Evolutionary conservation across 495 filamentous ascomycete species (phyloP).

Genomic region (Aspergillus cavernicola): DNA sequence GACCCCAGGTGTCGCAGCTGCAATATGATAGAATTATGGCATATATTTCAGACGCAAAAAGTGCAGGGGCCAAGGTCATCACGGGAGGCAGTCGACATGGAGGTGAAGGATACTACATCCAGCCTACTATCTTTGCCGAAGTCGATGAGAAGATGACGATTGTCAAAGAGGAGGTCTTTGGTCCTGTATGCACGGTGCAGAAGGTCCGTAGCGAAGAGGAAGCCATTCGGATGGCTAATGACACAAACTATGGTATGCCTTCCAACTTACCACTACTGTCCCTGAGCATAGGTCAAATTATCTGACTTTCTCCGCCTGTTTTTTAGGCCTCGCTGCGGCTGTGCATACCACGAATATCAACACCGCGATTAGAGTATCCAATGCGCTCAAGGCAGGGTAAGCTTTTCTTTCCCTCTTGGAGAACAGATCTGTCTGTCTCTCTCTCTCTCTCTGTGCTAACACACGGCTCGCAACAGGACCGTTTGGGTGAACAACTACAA

Average conservation of each 20-base stretch:
- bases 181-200: conserved; percentile 37
- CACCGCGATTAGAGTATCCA: conserved; percentile 72
- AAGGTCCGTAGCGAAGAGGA: conserved; percentile 79
- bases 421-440: no score
- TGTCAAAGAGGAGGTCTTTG: conserved; percentile 51
- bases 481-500: conserved; percentile 6
- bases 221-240: conserved; percentile 75
- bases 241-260: conserved; percentile 42
- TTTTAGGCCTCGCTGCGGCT: conserved; percentile 77
- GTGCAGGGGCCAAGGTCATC: conserved; percentile 71
- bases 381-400: conserved; percentile 69
- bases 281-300: no score
- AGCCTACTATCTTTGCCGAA: conserved; percentile 46
- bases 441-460: not conserved
- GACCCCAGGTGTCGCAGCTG: conserved; percentile 73
- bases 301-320: no score
- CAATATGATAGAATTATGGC: conserved; percentile 81
- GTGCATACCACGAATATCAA: conserved; percentile 78
- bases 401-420: conserved; percentile 10
- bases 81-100: conserved; percentile 57
- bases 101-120: conserved; percentile 44
- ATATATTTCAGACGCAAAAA: conserved; percentile 71
- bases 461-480: not conserved
- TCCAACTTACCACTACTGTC: no score
- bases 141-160: conserved; percentile 34